These are phyloP conservation scores for Diaporthe vaccinii DNA, from an alignment of 2,329 filamentous ascomycete species.

Conservation along the genomic window DNA sequence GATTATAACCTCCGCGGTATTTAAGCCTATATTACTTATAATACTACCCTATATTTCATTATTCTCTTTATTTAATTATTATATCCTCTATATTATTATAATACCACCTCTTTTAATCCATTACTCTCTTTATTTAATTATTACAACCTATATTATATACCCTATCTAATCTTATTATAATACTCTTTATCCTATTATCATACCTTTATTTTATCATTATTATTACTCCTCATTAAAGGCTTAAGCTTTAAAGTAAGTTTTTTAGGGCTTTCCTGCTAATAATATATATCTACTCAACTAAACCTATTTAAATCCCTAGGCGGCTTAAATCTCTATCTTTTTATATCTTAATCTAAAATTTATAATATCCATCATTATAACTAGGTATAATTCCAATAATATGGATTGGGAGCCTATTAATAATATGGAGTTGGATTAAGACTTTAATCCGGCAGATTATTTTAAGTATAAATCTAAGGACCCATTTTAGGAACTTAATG, in stretches of 20 bases:
- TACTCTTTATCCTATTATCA: not conserved
- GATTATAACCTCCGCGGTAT: not conserved
- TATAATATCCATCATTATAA: not conserved
- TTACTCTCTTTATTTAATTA: not conserved
- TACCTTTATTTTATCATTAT: not conserved
- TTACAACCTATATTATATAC: no score
- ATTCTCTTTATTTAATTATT: not conserved
- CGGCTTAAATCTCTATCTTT: no score
- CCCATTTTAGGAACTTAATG: not conserved
- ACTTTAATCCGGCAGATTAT: not conserved
- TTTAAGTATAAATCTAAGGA: not conserved
- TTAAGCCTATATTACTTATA: not conserved
- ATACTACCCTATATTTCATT: not conserved
- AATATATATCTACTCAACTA: not conserved
- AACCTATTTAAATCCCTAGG: not conserved
- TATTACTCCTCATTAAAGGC: not conserved
- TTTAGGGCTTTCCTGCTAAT: not conserved
- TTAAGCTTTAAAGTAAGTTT: not conserved
- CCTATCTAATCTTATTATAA: no score
- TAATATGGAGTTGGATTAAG: not conserved
- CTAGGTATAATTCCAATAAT: not conserved
- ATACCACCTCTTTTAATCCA: no score
- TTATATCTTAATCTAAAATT: not conserved
- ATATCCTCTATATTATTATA: not conserved
- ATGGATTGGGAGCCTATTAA: not conserved